These are phyloP conservation scores for Fusarium sp. DNA, from an alignment of 2,329 filamentous ascomycete species.

Conservation along the genomic window DNA sequence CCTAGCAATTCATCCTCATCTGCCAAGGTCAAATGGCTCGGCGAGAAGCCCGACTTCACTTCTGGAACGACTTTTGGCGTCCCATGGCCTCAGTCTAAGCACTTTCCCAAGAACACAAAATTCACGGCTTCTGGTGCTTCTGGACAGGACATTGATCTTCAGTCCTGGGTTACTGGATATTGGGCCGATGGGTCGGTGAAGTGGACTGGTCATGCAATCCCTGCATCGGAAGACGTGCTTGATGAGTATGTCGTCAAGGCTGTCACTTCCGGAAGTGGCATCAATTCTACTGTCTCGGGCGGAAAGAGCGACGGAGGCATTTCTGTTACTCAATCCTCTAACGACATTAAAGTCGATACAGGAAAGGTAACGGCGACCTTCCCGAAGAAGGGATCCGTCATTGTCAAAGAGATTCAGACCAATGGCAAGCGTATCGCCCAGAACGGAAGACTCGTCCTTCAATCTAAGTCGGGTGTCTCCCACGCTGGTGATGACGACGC, in stretches of 20 bases:
- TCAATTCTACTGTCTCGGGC: conserved; percentile 22
- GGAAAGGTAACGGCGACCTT: conserved; percentile 57
- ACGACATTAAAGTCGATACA: conserved; percentile 55
- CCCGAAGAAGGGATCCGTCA: conserved; percentile 54
- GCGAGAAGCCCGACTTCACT: conserved; percentile 50
- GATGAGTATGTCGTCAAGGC: conserved; percentile 55
- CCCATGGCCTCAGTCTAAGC: conserved; percentile 56
- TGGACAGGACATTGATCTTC: conserved; percentile 40
- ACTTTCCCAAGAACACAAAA: conserved; percentile 50
- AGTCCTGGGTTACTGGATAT: conserved; percentile 68
- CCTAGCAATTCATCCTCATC: conserved; percentile 38
- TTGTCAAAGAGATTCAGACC: conserved; percentile 56
- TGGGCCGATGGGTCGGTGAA: conserved; percentile 71
- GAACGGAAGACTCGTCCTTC: conserved; percentile 63
- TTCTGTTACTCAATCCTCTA: conserved; percentile 34
- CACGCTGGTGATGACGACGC: conserved; percentile 39
- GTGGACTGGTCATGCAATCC: conserved; percentile 69
- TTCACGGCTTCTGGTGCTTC: conserved; percentile 49
- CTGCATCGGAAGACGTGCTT: conserved; percentile 53
- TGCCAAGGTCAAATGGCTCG: conserved; percentile 54
- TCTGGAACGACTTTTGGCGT: conserved; percentile 57
- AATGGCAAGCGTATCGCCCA: conserved; percentile 56
- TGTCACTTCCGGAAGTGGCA: conserved; percentile 2
- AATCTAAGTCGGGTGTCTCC: conserved; percentile 61
- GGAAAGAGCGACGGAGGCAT: conserved; percentile 4